Base-by-base conservation (phyloP, 345 rosid species). In the Gossypium rotundifolium region DNA sequence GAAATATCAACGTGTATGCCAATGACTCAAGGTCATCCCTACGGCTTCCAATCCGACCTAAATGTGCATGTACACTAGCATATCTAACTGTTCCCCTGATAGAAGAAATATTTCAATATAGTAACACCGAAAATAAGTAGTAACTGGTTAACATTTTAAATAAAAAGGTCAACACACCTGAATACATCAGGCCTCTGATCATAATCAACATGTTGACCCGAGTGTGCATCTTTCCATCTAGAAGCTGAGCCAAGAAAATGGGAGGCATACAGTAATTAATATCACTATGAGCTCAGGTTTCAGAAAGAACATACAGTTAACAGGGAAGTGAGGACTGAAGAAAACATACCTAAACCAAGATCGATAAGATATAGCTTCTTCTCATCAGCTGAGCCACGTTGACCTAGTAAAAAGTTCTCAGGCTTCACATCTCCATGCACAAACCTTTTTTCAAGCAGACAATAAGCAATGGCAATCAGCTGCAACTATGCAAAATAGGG, bases 21-120 rank as follows among this genome's bases (percentile, higher is more conserved):
- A 92, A 87, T 53, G 98, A 94, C 84, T 94, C 97, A n/a, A 94
- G 91, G 85, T 94, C 98, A 80, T 94, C 98, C 71, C 98, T 88
- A 65, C 95, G 85, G 80, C 97, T 94, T 77, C 94, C 91, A 27
- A 92, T 89, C 52, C 97, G 90, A 76, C 97, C 98, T 79, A 90
- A 85, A 85, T 94, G 98, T 65, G 97, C 98, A 86, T 94, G 98
- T 68, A 90, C 95, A 77, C 97, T 89, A 51, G 98, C 98, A 79
- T 94, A 94, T 79, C 98, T 88, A 79, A 94, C 87, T 49, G 98
- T 94, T 75, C 98, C 98, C 83, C 98, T 94, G 87, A 80, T 76
- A 79, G 74, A 65, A 75, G 54, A 57, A 60, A 76, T 70, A 60
- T 42, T 45, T 62, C 68, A 74, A 76, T 72, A 72, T 17, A 55